Evolutionary conservation across 306 rosid genomes (phyloP).

Genomic region (Glycine soja): DNA sequence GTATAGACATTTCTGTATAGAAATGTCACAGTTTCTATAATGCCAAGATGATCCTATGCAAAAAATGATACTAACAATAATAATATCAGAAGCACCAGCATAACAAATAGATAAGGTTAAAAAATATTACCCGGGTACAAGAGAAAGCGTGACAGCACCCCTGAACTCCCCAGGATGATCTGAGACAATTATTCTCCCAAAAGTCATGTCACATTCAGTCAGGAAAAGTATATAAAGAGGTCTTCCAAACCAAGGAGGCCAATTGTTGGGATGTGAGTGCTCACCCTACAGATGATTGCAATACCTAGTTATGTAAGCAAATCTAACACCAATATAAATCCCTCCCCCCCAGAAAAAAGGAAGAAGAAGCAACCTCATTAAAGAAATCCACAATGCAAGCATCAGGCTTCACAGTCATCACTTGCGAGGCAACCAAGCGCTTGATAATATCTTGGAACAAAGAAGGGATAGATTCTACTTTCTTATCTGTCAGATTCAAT

Average conservation of each 20-base stretch:
- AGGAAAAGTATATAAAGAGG: conserved; percentile 66
- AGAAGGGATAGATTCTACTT: conserved; percentile 73
- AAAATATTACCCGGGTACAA: conserved; percentile 70
- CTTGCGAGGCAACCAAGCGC: conserved; percentile 60
- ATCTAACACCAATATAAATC: neutral
- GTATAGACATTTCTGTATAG: neutral
- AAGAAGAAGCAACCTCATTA: conserved; percentile 63
- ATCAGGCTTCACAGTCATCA: conserved; percentile 73
- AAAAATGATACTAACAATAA: neutral
- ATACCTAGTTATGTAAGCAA: conserved; percentile 40
- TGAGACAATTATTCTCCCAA: conserved; percentile 62
- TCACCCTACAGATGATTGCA: conserved; percentile 69
- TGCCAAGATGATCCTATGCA: neutral
- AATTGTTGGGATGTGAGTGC: conserved; percentile 77
- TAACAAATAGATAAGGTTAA: conserved; percentile 19
- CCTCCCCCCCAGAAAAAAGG: neutral
- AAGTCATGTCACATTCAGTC: conserved; percentile 80
- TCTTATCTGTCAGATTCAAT: conserved; percentile 63
- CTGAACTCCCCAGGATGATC: conserved; percentile 82
- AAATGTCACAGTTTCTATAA: neutral
- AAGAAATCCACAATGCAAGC: conserved; percentile 79
- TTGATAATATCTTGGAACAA: conserved; percentile 70
- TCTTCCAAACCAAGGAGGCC: conserved; percentile 82
- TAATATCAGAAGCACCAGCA: conserved; percentile 1
- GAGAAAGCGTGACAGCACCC: conserved; percentile 71